Evolutionary conservation across 2,329 filamentous ascomycete genomes (phyloP).

Genomic region (Claviceps maximensis): DNA sequence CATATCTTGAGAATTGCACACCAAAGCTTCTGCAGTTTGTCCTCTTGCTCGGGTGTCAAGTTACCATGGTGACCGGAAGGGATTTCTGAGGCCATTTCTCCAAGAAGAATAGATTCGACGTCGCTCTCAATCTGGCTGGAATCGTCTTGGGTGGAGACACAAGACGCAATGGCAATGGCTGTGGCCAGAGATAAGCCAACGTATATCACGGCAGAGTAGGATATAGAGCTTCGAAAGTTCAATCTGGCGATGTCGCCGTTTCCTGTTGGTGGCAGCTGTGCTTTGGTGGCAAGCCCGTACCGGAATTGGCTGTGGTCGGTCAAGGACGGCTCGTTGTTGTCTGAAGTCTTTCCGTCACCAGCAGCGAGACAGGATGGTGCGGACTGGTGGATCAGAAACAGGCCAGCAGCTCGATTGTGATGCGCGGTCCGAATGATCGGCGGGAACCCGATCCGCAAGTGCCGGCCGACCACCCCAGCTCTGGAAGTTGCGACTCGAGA

Average conservation of each 20-base stretch:
- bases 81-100: slow-evolving; percentile 27
- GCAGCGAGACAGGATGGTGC: background rate
- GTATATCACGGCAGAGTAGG: background rate
- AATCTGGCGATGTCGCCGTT: background rate
- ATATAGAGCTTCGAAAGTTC: background rate
- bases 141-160: background rate
- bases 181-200: slow-evolving; percentile 3
- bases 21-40: slow-evolving; percentile 84
- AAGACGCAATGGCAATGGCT: slow-evolving; percentile 4
- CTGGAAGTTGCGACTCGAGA: background rate
- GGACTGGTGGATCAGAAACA: background rate
- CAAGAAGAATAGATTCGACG: slow-evolving; percentile 1
- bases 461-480: background rate
- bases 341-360: background rate
- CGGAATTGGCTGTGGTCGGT: background rate
- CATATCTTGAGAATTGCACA: slow-evolving; percentile 60
- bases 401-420: background rate
- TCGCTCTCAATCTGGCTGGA: background rate
- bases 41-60: slow-evolving; percentile 78
- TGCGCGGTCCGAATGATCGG: background rate
- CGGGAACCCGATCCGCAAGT: background rate
- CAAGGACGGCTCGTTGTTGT: background rate
- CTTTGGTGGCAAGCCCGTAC: background rate
- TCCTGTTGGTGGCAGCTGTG: background rate
- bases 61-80: slow-evolving; percentile 69